A percentile compares a stretch with the other conserved stretches of the same genome.
Evolutionary conservation across 495 filamentous ascomycete genomes (phyloP).

Genomic region (Elaphomyces granulatus): DNA sequence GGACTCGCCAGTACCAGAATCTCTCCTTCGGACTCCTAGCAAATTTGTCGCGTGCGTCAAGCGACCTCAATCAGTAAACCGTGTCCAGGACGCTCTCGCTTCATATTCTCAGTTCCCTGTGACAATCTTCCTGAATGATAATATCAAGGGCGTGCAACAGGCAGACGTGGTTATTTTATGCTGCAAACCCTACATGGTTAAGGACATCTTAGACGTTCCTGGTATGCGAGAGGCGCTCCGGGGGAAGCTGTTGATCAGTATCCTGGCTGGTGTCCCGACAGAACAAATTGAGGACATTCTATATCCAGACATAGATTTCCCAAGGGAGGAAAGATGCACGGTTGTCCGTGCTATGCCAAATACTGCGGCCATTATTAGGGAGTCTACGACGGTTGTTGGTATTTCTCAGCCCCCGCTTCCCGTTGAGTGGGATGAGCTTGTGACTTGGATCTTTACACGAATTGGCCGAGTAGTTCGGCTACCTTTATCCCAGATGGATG

Average conservation of each 20-base stretch:
- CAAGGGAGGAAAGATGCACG: slow-evolving; percentile 25
- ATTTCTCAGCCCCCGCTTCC: slow-evolving; percentile 44
- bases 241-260: slow-evolving; percentile 64
- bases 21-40: slow-evolving; percentile 44
- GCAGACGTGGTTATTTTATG: slow-evolving; percentile 55
- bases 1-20: slow-evolving; percentile 14
- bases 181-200: slow-evolving; percentile 66
- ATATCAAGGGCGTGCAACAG: slow-evolving; percentile 40
- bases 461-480: slow-evolving; percentile 25
- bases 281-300: slow-evolving; percentile 44
- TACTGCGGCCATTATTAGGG: slow-evolving; percentile 50
- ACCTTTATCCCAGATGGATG: slow-evolving; percentile 22
- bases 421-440: slow-evolving; percentile 28
- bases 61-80: slow-evolving; percentile 44
- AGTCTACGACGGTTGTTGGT: slow-evolving; percentile 68
- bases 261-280: slow-evolving; percentile 58
- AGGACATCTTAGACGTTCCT: slow-evolving; percentile 43
- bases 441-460: slow-evolving; percentile 42
- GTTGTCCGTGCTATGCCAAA: slow-evolving; percentile 71
- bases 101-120: slow-evolving; percentile 21
- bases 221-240: slow-evolving; percentile 54
- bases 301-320: slow-evolving; percentile 20
- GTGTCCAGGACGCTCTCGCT: slow-evolving; percentile 44
- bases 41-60: slow-evolving; percentile 67
- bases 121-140: slow-evolving; percentile 34